These are phyloP conservation scores for Penicillium manginii DNA, from an alignment of 495 filamentous ascomycete genomes.

Conservation along the genomic window DNA sequence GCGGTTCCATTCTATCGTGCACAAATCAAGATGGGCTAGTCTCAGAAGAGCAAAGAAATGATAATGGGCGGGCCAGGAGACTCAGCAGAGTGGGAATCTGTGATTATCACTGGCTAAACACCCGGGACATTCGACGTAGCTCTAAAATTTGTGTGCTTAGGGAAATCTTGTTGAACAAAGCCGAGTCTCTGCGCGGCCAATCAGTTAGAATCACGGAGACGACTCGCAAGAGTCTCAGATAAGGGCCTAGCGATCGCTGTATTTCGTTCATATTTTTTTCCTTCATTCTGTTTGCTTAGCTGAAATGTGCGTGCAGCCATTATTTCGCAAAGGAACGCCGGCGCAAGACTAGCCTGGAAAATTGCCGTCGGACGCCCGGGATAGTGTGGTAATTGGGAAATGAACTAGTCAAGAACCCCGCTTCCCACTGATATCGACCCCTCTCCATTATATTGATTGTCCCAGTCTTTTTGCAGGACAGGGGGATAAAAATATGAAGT, in stretches of 20 bases:
- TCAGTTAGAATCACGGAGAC: neutral
- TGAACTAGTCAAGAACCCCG: neutral
- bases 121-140: neutral
- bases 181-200: neutral
- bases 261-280: neutral
- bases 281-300: neutral
- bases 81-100: too few species aligned
- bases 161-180: neutral
- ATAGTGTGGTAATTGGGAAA: neutral
- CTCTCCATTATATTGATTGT: neutral
- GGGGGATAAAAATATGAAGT: neutral
- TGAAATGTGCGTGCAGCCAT: too few species aligned
- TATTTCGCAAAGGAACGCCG: neutral
- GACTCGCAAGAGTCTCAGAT: neutral
- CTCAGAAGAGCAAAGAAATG: neutral
- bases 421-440: neutral
- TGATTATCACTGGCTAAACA: neutral
- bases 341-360: neutral
- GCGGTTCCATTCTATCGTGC: neutral
- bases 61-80: too few species aligned
- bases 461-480: neutral
- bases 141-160: neutral
- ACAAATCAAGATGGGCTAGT: neutral
- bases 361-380: conserved; percentile 3
- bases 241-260: neutral